Evolutionary conservation across 768 basidiomycete species (phyloP), one percentile per base, ranked within the genome.

Genomic region (Hygrophorus russula): DNA sequence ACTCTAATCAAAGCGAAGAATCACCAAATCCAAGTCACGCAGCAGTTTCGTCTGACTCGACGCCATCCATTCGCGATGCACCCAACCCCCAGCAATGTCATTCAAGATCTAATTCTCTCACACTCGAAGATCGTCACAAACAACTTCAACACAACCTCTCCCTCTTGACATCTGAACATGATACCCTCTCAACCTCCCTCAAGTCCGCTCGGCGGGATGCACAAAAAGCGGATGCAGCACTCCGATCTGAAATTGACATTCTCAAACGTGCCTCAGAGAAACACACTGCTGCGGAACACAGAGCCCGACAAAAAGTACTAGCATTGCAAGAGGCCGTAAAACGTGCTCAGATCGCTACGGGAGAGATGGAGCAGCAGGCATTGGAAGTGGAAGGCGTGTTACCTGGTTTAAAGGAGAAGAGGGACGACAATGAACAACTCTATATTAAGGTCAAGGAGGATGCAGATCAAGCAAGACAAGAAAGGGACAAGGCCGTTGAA

Each of bases 251-350:
- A 61, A 90, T 94, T 35, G 86, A 93, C 29, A 71, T 74, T 0
- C 70, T 93, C 42, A 88, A 85, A 57, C 76, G 87, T 3, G 76
- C 36, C 1, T 80, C 82, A 3, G 91, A 94, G 52, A 90, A 89
- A 52, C 75, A 83, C 44, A 64, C 73, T 0, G 70, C 76, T 1
- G 71, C 75, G 2, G 93, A 97, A 57, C 68, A 76, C 17, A 75
- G 90, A n/a, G 78, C 82, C 8, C 78, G 79, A 35, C 91, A 94
- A 58, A 93, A 90, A 52, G 77, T 83, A 8, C 70, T 91, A 9
- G 87, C 92, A 1, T 64, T 94, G 31, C 90, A 93, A 56, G 90
- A 94, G 55, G 84, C 89, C 2, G 80, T 83, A 10, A 90, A 86
- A 54, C 79, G 87, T 42, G 79, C 85, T 8, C 77, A 74, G 49